A percentile compares a stretch with the other conserved stretches of the same genome.
phyloP scores from a whole-genome alignment of 2,329 filamentous ascomycete genomes.

The Chaetomiaceae sp. region DNA sequence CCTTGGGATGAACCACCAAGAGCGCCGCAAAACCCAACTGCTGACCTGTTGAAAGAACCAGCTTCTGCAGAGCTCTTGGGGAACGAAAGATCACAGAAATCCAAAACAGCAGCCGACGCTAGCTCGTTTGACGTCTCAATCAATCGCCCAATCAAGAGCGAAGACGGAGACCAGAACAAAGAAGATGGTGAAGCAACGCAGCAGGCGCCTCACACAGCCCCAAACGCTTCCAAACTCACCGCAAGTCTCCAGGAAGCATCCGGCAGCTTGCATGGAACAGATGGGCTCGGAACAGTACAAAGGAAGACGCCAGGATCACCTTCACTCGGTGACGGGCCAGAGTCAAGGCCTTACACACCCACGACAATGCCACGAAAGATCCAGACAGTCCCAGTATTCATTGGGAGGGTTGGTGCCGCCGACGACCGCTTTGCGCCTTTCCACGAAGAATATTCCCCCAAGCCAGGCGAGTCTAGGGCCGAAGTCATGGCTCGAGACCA shows the following conservation, averaged over 20 bases:
- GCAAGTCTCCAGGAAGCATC: neutral
- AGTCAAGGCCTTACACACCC: neutral
- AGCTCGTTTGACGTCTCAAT: no score
- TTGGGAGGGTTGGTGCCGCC: neutral
- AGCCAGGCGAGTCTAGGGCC: neutral
- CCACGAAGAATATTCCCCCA: neutral
- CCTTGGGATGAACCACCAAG: no score
- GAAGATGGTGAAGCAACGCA: neutral
- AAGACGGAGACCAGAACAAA: neutral
- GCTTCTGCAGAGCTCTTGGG: no score
- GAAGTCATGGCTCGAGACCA: slow-evolving; percentile 3
- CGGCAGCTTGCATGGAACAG: neutral
- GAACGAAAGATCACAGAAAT: neutral
- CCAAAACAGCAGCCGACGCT: neutral
- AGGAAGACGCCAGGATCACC: neutral
- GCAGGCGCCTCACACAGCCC: neutral
- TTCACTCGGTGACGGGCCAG: neutral
- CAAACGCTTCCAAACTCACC: neutral
- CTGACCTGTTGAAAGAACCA: no score
- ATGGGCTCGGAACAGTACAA: neutral
- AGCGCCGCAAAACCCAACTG: no score
- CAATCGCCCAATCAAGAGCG: neutral
- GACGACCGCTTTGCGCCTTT: neutral
- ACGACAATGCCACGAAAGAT: neutral
- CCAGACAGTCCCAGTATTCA: neutral